These are phyloP conservation scores for Talaromyces ruber DNA, from an alignment of 495 filamentous ascomycete genomes.

Conservation along the genomic window DNA sequence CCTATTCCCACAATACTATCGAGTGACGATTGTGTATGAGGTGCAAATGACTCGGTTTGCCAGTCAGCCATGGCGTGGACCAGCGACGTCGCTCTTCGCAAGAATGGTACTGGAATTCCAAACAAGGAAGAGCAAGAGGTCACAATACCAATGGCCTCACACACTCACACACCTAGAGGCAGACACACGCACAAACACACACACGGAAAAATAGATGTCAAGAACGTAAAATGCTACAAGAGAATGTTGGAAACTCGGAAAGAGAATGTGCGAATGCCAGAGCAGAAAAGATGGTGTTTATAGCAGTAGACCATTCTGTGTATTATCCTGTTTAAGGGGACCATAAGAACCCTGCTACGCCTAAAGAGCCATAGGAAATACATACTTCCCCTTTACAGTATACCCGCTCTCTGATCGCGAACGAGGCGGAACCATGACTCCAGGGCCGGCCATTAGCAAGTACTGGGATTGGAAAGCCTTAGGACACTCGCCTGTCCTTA, in stretches of 20 bases:
- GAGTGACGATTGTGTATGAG: constrained; percentile 33
- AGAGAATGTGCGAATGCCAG: constrained; percentile 44
- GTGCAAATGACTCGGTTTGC: constrained; percentile 36
- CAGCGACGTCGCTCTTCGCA: constrained; percentile 26
- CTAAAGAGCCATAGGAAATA: not conserved
- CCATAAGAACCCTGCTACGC: constrained; percentile 4
- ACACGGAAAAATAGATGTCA: constrained; percentile 8
- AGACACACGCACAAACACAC: constrained; percentile 3
- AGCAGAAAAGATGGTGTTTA: constrained; percentile 44
- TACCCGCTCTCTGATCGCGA: constrained; percentile 7
- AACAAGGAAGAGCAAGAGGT: constrained; percentile 3
- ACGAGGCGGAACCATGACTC: constrained; percentile 18
- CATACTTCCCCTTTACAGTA: constrained; percentile 9
- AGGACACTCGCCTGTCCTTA: constrained; percentile 23
- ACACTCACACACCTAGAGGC: not conserved
- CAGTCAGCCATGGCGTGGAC: constrained; percentile 40
- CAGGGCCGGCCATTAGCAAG: constrained; percentile 13
- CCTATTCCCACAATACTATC: constrained; percentile 26
- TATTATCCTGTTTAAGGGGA: constrained; percentile 11
- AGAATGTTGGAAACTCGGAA: constrained; percentile 44
- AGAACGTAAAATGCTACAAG: constrained; percentile 33
- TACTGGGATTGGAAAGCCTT: constrained; percentile 21
- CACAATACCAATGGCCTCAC: constrained; percentile 7
- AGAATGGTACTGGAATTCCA: constrained; percentile 19
- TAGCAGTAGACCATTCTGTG: constrained; percentile 35